Evolutionary conservation across 2,329 filamentous ascomycete genomes (phyloP).

Genomic region (Thermomyces lanuginosus): DNA sequence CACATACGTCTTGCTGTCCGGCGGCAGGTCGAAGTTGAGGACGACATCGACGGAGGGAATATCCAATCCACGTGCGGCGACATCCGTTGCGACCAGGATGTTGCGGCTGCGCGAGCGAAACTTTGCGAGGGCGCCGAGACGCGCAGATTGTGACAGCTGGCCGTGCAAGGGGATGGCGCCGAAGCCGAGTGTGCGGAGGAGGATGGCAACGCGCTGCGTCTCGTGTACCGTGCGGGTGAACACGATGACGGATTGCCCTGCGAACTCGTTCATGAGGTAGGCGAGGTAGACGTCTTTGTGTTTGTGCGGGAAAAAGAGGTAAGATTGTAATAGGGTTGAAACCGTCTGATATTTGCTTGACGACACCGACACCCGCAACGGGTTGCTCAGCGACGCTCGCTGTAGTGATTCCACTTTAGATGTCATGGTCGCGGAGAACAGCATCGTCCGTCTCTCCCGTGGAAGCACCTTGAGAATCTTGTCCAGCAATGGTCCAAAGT

Average conservation of each 20-base stretch:
- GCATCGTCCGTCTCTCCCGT: constrained; percentile 54
- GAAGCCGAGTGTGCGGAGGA: constrained; percentile 72
- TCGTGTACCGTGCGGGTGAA: constrained; percentile 89
- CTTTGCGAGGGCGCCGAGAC: constrained; percentile 76
- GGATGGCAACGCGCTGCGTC: constrained; percentile 66
- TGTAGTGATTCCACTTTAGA: constrained; percentile 88
- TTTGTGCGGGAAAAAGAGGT: constrained; percentile 69
- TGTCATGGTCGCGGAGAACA: constrained; percentile 90
- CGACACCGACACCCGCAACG: constrained; percentile 59
- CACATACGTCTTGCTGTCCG: constrained; percentile 78
- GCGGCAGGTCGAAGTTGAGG: constrained; percentile 69
- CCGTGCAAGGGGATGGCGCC: constrained; percentile 86
- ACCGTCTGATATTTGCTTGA: constrained; percentile 82
- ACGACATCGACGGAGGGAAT: constrained; percentile 84
- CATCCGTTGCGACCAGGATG: constrained; percentile 70
- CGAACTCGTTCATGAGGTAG: constrained; percentile 69
- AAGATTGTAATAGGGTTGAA: constrained; percentile 69
- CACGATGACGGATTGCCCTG: constrained; percentile 72
- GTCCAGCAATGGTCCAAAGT: constrained; percentile 83
- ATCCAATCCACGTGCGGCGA: constrained; percentile 83
- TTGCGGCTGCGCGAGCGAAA: constrained; percentile 67
- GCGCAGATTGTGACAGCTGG: constrained; percentile 72
- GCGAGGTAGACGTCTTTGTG: constrained; percentile 85
- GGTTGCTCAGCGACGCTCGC: constrained; percentile 71
- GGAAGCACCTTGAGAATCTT: constrained; percentile 85